Conservation (phyloP, 495 filamentous ascomycete species). For the Penicillium macrosclerotiorum region DNA sequence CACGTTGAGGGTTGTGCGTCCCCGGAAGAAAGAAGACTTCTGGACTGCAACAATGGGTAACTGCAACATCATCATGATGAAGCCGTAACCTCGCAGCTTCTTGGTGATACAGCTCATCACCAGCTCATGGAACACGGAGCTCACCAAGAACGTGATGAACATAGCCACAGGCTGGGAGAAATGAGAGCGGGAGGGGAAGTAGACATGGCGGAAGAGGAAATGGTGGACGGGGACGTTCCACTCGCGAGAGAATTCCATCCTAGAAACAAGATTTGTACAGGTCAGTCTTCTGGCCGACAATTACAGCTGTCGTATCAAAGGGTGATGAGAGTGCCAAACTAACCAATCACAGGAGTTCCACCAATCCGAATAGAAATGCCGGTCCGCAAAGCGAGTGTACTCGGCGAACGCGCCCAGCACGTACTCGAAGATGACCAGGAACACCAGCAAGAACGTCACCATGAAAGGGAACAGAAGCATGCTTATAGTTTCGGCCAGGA, state of each 20-base stretch:
- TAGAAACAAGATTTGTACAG: too few relatives aligned
- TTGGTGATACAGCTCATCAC: slow-evolving; percentile 98
- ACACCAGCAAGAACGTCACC: slow-evolving; percentile 91
- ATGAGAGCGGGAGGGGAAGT: slow-evolving; percentile 70
- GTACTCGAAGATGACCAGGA: slow-evolving; percentile 97
- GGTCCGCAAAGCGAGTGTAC: slow-evolving; percentile 87
- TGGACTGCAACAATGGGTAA: slow-evolving; percentile 91
- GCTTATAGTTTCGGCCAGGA: slow-evolving; percentile 89
- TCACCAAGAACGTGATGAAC: slow-evolving; percentile 88
- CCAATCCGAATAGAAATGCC: slow-evolving; percentile 97
- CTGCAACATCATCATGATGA: slow-evolving; percentile 93
- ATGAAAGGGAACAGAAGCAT: slow-evolving; percentile 96
- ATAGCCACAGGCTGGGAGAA: slow-evolving; percentile 79
- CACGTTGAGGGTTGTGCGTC: slow-evolving; percentile 72
- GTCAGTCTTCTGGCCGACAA: too few relatives aligned
- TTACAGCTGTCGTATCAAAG: neutral
- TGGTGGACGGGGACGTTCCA: slow-evolving; percentile 99
- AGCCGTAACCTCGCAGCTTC: slow-evolving; percentile 92
- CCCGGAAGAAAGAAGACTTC: slow-evolving; percentile 70
- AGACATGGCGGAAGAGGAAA: slow-evolving; percentile 94
- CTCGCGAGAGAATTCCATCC: slow-evolving; percentile 95
- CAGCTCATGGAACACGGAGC: slow-evolving; percentile 85
- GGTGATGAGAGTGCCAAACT: slow-evolving; percentile 2
- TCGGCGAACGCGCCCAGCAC: slow-evolving; percentile 92
- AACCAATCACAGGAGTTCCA: slow-evolving; percentile 68